Conservation (phyloP, 352 stramenopile genomes). For the Globisporangium megalacanthum region DNA sequence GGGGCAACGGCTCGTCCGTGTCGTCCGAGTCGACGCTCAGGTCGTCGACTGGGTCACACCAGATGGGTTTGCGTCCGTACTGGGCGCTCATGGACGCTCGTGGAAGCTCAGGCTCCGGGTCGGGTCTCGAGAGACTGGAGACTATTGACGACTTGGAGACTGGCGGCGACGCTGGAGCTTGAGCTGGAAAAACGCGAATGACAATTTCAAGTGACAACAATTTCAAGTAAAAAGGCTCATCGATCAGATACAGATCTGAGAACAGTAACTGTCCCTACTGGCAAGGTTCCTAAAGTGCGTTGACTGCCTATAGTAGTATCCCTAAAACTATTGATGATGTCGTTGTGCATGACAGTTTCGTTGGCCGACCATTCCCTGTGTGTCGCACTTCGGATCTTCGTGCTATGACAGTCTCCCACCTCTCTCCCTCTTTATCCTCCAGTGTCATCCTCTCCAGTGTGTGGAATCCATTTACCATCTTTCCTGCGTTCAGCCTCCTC, state of each 20-base stretch:
- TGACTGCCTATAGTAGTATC: too few species aligned
- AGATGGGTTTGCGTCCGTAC: constrained; percentile 13
- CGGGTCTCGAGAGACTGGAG: neutral
- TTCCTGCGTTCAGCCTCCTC: neutral
- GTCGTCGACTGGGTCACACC: constrained; percentile 15
- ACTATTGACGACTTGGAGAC: neutral
- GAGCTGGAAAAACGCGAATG: neutral
- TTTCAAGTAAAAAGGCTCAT: neutral
- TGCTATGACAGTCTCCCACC: too few species aligned
- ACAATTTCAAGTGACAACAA: constrained; percentile 15
- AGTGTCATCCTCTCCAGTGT: too few species aligned
- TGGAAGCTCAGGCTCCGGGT: neutral
- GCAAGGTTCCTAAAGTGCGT: too few species aligned
- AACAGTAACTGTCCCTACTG: too few species aligned
- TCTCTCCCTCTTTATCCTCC: too few species aligned
- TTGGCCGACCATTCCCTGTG: too few species aligned
- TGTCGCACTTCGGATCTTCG: too few species aligned
- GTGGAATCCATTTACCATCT: too few species aligned
- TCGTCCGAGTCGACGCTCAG: constrained; percentile 14
- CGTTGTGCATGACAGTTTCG: too few species aligned
- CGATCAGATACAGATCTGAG: constrained; percentile 3
- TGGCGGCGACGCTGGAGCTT: neutral
- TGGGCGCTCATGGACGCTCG: constrained; percentile 6
- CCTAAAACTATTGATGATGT: too few species aligned
- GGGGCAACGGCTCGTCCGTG: constrained; percentile 4